These are phyloP conservation scores for Pisolithus albus DNA, from an alignment of 768 basidiomycete species.

Conservation along the genomic window DNA sequence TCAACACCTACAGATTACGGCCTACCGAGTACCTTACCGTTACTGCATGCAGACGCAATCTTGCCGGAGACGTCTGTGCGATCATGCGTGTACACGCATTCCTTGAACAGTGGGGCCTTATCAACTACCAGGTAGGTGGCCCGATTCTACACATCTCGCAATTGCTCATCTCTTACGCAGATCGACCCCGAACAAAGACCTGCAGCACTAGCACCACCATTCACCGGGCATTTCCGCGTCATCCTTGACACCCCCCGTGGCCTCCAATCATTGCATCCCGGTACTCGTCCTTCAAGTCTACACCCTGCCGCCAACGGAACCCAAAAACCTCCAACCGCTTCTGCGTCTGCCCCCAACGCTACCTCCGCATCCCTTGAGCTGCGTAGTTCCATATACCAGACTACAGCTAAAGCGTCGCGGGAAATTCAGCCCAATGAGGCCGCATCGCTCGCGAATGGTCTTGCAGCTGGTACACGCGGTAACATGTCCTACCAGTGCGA, in stretches of 20 bases:
- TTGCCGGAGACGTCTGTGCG: slow-evolving; percentile 97
- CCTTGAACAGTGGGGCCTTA: slow-evolving; percentile 96
- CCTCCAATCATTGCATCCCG: slow-evolving; percentile 86
- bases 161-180: slow-evolving; percentile 35
- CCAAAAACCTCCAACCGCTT: slow-evolving; percentile 28
- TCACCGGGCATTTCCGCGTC: slow-evolving; percentile 98
- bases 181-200: slow-evolving; percentile 96
- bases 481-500: slow-evolving; percentile 69
- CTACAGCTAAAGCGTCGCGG: slow-evolving; percentile 76
- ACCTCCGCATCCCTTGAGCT: slow-evolving; percentile 78
- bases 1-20: slow-evolving; percentile 93
- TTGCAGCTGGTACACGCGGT: slow-evolving; percentile 41
- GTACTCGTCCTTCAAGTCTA: slow-evolving; percentile 51
- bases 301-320: slow-evolving; percentile 44
- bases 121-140: slow-evolving; percentile 88
- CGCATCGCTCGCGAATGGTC: slow-evolving; percentile 47
- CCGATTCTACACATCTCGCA: not conserved
- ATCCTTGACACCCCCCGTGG: slow-evolving; percentile 95
- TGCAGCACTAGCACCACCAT: slow-evolving; percentile 90
- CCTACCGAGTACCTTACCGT: slow-evolving; percentile 96
- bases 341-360: slow-evolving; percentile 14
- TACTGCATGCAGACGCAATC: slow-evolving; percentile 90
- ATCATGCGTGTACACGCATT: slow-evolving; percentile 99
- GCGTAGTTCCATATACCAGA: slow-evolving; percentile 82
- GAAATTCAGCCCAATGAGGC: slow-evolving; percentile 66